Evolutionary conservation across 1,284 basidiomycete genomes (phyloP), one percentile per base, ranked within the genome.

Genomic region (Cronartium ribicola): DNA sequence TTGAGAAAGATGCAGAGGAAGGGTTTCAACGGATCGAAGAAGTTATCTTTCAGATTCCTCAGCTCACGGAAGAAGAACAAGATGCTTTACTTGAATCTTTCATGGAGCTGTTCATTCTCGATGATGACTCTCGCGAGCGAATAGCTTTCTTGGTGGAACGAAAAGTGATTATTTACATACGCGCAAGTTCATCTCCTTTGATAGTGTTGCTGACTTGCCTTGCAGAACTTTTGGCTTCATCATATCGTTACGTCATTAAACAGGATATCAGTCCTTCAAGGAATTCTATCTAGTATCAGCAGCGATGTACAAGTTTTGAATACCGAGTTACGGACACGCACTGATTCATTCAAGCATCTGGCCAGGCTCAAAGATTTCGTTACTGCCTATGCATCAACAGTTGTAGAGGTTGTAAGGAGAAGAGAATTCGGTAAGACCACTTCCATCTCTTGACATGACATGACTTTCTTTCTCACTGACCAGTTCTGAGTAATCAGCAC

Each of bases 361-460:
- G 87, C 90, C 69, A 86, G 94, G 13, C 83, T 98, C 48, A 92
- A 96, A 79, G 88, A 87, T 73, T 91, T 98, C 86, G 83, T 95
- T 0, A 94, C 92, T 79, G 92, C 92, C 0, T 98, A 98, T 81
- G 91, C 92, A 0, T 90, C 92, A 0, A 93, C 94, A 0, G 86
- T 97, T 1, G 86, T 95, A 11, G 95, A 98, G 82, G 88, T 95
- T 46, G 90, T 95, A 0, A 85, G 94, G 71, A 84, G 95, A 69
- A 90, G 90, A 76, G 92, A 95, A 80, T 97, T 95, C 81, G 85
- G 89, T 87, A 76, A 82, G 85, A 81, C 70, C 14, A 29, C 57
- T 62, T 37, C 41, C 29, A 39, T 60, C 67, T 64, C 44, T 51
- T 46, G 37, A 67, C 41, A 59, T 39, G 46, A 11, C 37, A 40